Evolutionary conservation across 2,329 filamentous ascomycete species (phyloP), one percentile per base, ranked within the genome.

Genomic region (Teratosphaeria pseudoeucalypti): DNA sequence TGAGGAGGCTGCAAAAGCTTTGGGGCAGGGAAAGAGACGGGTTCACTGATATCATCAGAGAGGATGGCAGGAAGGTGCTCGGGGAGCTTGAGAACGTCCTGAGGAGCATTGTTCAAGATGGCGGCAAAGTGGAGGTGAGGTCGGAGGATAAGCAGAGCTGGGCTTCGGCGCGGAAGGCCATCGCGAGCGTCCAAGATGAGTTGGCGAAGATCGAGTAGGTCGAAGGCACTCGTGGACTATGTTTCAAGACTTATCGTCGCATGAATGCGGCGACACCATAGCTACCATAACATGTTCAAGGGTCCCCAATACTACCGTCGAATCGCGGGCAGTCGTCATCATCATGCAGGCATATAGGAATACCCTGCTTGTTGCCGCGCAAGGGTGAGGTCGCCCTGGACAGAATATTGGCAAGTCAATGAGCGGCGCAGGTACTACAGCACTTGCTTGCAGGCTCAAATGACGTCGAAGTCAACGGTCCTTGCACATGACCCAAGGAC

Each of bases 1-100:
- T 85, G 49, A 74, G 82, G 26, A 75, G 82, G 10, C 77, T 85
- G 73, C 84, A 86, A 69, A 80, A 74, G 66, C 72, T 78, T 60
- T 86, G 84, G 83, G 79, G 83, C 58, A 72, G 69, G 4, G 81
- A 80, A 16, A 76, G 82, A 49, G 72, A 73, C 14, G 73, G 69
- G 19, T 85, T 83, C 76, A 77, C 81, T 61, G 73, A 73, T 1
- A 77, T 79, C 34, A 74, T 84, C 2, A 76, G 78, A 57, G 83
- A 86, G 64, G 79, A 83, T 63, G 84, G 83, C 2, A 74, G 82
- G 53, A 74, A 74, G n/a, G 79, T 81, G 2, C 69, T 86, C 37
- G 78, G 76, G 59, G 73, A 77, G 27, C 81, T 81, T 0, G 83
- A 86, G 65, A 74, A 77, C 23, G 65, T 73, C 14, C 72, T 85